Base-by-base conservation (phyloP, 208 protist species). In the Jaenimonas drosophilae region DNA sequence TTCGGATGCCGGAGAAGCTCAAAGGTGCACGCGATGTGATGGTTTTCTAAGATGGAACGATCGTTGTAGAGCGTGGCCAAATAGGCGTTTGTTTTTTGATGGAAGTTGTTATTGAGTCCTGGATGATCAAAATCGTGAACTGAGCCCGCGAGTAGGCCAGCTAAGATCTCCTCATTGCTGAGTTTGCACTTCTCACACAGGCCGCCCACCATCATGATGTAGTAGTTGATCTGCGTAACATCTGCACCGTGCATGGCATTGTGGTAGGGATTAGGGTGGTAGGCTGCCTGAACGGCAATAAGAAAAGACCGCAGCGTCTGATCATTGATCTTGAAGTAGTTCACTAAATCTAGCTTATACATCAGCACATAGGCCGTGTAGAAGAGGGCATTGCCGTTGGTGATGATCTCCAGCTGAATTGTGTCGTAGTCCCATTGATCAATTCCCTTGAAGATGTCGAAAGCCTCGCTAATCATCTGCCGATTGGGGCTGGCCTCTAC, bases 91-190 rank as follows among this genome's bases (percentile, higher is more conserved):
- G 91, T 94, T 49, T 88, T 88, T n/a, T 93, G 69, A 58, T 96
- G 85, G 59, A 97, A 98, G 56, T 87, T 91, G 66, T 98, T 98
- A 70, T 97, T 97, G 23, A 98, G 50, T 21, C 96, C 97, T 0
- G 94, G 93, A 62, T 99, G 97, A 50, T 97, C 92, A 58, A 94
- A 88, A 77, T 99, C 97, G 70, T 99, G 96, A 39, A 97, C 77
- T 17, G 92, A 65, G 14, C 81, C 87, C 16, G 94, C 73, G 17
- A 97, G 59, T 4, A 98, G 7, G 7, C 72, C 49, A 0, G 88
- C 89, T n/a, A 98, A 71, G 5, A 91, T 45, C 44, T 98, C 94
- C 49, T 93, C 78, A 34, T 86, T 76, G 49, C 64, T 88, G 33
- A 96, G 50, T 11, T 62, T 23, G 50, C 78, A 89, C 58, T 76